Conservation (phyloP, 345 rosid genomes). For the Balakata baccata region DNA sequence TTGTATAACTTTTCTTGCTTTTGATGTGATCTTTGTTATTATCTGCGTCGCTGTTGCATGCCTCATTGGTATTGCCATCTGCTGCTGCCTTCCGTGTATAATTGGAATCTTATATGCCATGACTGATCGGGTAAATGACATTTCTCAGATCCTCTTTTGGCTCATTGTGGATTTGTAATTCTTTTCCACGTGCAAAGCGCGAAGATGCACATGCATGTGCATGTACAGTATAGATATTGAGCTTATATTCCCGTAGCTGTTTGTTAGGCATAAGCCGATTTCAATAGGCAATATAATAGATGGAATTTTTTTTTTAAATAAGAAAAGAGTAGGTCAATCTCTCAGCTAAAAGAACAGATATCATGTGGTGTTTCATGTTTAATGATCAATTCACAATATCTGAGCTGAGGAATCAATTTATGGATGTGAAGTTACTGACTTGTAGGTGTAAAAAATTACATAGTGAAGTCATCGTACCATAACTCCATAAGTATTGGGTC, state of each 20-base stretch:
- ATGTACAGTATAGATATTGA: not conserved
- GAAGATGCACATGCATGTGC: not conserved
- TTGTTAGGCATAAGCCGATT: not conserved
- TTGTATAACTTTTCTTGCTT: slow-evolving; percentile 76
- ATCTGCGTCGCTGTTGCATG: slow-evolving; percentile 70
- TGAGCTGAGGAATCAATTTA: not conserved
- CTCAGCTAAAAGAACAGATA: not conserved
- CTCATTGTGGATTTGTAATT: not conserved
- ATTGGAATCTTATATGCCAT: slow-evolving; percentile 78
- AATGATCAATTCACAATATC: not conserved
- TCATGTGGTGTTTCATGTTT: not conserved
- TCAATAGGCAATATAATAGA: not conserved
- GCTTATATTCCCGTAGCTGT: not conserved
- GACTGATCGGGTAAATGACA: slow-evolving; percentile 60
- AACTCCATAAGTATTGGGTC: not conserved
- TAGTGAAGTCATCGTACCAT: not conserved
- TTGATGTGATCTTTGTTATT: slow-evolving; percentile 75
- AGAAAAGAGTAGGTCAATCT: not conserved
- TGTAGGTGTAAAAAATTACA: not conserved
- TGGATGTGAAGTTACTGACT: not conserved
- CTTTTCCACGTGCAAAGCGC: not conserved
- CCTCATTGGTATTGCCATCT: slow-evolving; percentile 79
- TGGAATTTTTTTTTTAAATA: not conserved
- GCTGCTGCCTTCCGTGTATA: slow-evolving; percentile 95
- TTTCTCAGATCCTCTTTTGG: not conserved